These are phyloP conservation scores for Tetraselmis chui DNA, from an alignment of 139 green algal genomes.

Conservation along the genomic window DNA sequence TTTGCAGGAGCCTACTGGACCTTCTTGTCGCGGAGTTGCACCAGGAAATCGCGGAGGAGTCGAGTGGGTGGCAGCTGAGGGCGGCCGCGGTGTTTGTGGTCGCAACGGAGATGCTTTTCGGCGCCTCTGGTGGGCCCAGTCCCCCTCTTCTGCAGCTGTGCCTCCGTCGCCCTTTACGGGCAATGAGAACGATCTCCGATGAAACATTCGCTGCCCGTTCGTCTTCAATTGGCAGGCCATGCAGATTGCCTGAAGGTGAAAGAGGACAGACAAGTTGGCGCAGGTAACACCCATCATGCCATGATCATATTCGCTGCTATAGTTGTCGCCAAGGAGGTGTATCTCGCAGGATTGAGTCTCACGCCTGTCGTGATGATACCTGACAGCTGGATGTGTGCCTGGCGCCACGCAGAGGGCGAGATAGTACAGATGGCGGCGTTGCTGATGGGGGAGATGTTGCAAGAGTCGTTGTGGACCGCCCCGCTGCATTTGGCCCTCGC, in stretches of 20 bases:
- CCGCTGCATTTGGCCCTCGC: neutral
- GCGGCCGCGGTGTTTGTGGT: constrained; percentile 33
- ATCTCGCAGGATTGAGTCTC: no score
- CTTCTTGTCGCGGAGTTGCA: neutral
- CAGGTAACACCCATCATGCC: no score
- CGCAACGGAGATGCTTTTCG: constrained; percentile 50
- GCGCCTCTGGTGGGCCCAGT: constrained; percentile 32
- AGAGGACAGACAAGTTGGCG: no score
- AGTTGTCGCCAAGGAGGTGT: no score
- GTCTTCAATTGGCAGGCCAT: no score
- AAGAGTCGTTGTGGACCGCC: neutral
- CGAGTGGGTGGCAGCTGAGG: constrained; percentile 31
- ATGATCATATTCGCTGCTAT: no score
- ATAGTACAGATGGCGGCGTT: neutral
- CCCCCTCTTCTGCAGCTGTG: constrained; percentile 4
- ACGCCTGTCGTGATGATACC: no score
- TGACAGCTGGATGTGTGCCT: no score
- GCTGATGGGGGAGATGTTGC: neutral
- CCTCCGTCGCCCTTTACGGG: no score
- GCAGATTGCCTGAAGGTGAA: no score
- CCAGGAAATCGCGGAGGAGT: neutral
- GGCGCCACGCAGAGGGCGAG: neutral
- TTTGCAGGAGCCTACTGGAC: neutral
- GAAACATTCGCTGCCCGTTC: no score
- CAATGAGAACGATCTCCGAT: no score